Percentiles rank a stretch among this genome's conserved stretches.
Conservation (phyloP, 2,329 filamentous ascomycete species). For the Dactylellina cionopaga region DNA sequence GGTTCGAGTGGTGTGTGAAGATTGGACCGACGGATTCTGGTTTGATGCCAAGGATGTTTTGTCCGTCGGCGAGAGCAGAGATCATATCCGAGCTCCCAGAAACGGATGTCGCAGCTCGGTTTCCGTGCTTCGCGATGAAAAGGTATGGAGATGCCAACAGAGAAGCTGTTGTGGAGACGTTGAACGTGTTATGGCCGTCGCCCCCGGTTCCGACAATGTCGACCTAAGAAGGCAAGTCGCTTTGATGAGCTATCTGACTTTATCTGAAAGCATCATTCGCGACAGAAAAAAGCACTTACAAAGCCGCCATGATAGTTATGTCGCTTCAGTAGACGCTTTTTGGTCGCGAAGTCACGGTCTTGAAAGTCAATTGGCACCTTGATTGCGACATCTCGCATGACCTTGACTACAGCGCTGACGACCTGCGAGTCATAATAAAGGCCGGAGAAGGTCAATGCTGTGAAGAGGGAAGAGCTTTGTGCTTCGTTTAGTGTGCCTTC, state of each 20-base stretch:
- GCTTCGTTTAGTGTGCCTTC: constrained; percentile 64
- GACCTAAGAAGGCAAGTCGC: constrained; percentile 64
- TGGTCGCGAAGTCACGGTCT: constrained; percentile 65
- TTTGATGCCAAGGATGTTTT: constrained; percentile 77
- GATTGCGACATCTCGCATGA: constrained; percentile 83
- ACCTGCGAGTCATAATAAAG: constrained; percentile 86
- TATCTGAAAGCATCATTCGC: not conserved
- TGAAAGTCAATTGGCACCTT: constrained; percentile 72
- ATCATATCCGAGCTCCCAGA: constrained; percentile 95
- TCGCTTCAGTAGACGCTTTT: constrained; percentile 71
- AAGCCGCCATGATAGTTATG: constrained; percentile 81
- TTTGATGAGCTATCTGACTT: not conserved
- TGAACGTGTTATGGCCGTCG: constrained; percentile 97
- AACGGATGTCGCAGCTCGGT: constrained; percentile 92
- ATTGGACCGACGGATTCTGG: constrained; percentile 76
- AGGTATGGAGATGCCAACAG: constrained; percentile 89
- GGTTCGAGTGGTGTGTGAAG: constrained; percentile 68
- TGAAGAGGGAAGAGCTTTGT: constrained; percentile 86
- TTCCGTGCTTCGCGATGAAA: constrained; percentile 92
- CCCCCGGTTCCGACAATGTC: constrained; percentile 98
- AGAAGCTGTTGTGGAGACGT: constrained; percentile 93
- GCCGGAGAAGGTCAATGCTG: constrained; percentile 89
- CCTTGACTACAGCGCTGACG: constrained; percentile 81
- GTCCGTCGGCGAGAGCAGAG: constrained; percentile 70
- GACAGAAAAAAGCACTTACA: constrained; percentile 66